Conservation (phyloP, 1,284 basidiomycete species). For the Vanrija sp. region DNA sequence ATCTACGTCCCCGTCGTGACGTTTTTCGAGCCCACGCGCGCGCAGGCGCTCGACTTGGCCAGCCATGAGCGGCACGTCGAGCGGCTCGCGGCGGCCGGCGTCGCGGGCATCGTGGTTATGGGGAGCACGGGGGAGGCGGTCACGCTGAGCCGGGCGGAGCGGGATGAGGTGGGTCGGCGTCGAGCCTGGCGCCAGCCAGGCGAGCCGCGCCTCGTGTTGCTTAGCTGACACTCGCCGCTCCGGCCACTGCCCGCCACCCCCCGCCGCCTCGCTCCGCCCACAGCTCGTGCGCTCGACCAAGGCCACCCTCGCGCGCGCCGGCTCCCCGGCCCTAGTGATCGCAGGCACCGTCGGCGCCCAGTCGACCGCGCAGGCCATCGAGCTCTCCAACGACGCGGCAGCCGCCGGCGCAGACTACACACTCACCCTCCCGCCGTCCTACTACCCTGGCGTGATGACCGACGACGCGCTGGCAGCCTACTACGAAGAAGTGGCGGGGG, state of each 20-base stretch:
- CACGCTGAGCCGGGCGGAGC: conserved; percentile 31
- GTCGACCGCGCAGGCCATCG: conserved; percentile 27
- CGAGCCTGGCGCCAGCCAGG: neutral
- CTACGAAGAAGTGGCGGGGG: conserved; percentile 33
- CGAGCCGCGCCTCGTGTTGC: too few relatives aligned
- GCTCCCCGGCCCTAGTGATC: conserved; percentile 25
- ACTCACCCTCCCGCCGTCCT: conserved; percentile 31
- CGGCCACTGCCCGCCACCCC: neutral
- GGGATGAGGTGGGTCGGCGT: conserved; percentile 23
- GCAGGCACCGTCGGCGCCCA: conserved; percentile 33
- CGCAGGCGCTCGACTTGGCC: conserved; percentile 40
- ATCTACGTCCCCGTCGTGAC: conserved; percentile 42
- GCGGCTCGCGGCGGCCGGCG: conserved; percentile 27
- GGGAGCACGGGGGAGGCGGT: conserved; percentile 47
- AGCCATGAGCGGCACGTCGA: conserved; percentile 36
- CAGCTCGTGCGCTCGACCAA: conserved; percentile 31
- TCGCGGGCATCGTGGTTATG: conserved; percentile 38
- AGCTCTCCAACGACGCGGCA: conserved; percentile 21
- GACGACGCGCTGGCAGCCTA: conserved; percentile 22
- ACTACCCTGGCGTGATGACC: conserved; percentile 29
- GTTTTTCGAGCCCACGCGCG: conserved; percentile 38
- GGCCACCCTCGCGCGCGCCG: conserved; percentile 17
- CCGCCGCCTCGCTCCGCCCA: neutral
- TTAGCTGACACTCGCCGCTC: too few relatives aligned
- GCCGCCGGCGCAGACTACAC: conserved; percentile 31